phyloP scores from a whole-genome alignment of 345 rosid species.

The thale cress (Arabidopsis thaliana) region TAIR10.1 NC_003076.8:5509501-5510000 shows the following conservation, averaged over 20 bases:
- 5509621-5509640: constrained; percentile 40
- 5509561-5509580: constrained; percentile 37
- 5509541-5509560: constrained; percentile 3
- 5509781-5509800: constrained; percentile 19
- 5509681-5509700: constrained; percentile 35
- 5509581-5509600: constrained; percentile 39
- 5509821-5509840: constrained; percentile 38
- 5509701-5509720: constrained; percentile 34
- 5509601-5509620: constrained; percentile 38
- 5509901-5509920: constrained; percentile 37
- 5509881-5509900: constrained; percentile 42
- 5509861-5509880: constrained; percentile 31
- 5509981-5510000: constrained; percentile 50
- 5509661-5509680: constrained; percentile 24
- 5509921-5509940: constrained; percentile 64
- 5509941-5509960: constrained; percentile 57
- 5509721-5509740: constrained; percentile 34
- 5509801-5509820: constrained; percentile 1
- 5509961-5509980: constrained; percentile 53
- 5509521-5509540: constrained; percentile 22
- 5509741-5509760: neutral
- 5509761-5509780: constrained; percentile 15
- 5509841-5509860: constrained; percentile 34
- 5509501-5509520: constrained; percentile 1
- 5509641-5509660: constrained; percentile 38